These are phyloP conservation scores for Eucalyptus cladocalyx DNA, from an alignment of 345 rosid species.

Conservation along the genomic window DNA sequence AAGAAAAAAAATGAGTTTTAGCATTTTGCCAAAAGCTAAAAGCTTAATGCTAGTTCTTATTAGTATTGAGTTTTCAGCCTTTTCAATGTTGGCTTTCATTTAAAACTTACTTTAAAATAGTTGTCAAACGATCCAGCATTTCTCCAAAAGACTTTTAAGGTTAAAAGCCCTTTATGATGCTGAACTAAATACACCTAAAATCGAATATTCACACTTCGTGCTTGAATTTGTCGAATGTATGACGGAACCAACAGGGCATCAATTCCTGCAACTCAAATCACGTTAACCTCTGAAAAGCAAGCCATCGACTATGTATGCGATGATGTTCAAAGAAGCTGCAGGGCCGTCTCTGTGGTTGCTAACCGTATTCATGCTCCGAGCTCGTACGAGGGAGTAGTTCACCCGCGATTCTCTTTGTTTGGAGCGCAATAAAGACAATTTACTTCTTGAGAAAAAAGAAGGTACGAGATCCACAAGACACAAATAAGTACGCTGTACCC, in stretches of 20 bases:
- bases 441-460: background rate
- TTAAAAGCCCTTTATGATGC: fast-evolving
- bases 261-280: background rate
- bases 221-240: no score
- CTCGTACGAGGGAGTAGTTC: background rate
- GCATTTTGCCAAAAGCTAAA: no score
- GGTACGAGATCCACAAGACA: background rate
- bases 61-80: fast-evolving
- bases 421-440: background rate
- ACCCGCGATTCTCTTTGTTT: background rate
- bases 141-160: fast-evolving
- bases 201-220: no score
- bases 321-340: background rate
- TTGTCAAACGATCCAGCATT: fast-evolving
- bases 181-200: no score
- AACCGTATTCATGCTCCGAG: background rate
- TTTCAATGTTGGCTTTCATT: fast-evolving
- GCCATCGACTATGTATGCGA: background rate
- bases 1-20: no score
- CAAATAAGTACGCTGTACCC: background rate
- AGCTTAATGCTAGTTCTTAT: no score
- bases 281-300: background rate
- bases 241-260: background rate
- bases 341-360: background rate
- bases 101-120: no score